Evolutionary conservation across 139 green algal genomes (phyloP).

Genomic region (Limnomonas spitsbergensis): DNA sequence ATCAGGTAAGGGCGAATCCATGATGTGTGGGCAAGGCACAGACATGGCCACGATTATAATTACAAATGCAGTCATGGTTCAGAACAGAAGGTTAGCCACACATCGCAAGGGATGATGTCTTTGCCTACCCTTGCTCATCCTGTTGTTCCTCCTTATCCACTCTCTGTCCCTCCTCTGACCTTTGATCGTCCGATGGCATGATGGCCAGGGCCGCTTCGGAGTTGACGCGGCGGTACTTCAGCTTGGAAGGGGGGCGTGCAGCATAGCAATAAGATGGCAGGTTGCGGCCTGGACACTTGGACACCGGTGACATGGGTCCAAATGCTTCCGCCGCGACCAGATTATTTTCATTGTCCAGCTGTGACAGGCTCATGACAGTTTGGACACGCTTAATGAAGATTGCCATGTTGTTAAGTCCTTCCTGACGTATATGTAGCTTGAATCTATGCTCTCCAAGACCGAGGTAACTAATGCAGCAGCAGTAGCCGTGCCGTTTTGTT

Average conservation of each 20-base stretch:
- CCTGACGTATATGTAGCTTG: background rate
- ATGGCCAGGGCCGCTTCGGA: background rate
- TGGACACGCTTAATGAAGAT: conserved; percentile 3
- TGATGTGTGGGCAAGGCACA: background rate
- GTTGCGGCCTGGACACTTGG: background rate
- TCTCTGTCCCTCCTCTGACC: background rate
- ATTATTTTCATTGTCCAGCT: background rate
- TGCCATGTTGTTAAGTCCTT: conserved; percentile 6
- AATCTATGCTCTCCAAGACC: background rate
- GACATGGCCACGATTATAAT: too few relatives aligned
- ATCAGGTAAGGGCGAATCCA: background rate
- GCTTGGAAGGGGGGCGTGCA: background rate
- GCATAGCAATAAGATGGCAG: background rate
- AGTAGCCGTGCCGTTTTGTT: background rate
- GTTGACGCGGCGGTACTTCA: background rate
- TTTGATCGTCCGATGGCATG: background rate
- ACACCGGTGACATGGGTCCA: background rate
- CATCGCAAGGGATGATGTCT: too few relatives aligned
- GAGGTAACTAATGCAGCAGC: background rate
- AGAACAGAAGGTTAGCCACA: too few relatives aligned
- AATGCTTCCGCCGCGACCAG: background rate
- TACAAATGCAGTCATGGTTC: too few relatives aligned
- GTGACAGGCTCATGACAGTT: conserved; percentile 5
- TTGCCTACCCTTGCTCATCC: background rate
- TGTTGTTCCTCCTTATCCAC: background rate